A percentile compares a stretch with the other conserved stretches of the same genome.
These are phyloP conservation scores for Hyaloscypha bicolor DNA, from an alignment of 495 filamentous ascomycete species.

Conservation along the genomic window DNA sequence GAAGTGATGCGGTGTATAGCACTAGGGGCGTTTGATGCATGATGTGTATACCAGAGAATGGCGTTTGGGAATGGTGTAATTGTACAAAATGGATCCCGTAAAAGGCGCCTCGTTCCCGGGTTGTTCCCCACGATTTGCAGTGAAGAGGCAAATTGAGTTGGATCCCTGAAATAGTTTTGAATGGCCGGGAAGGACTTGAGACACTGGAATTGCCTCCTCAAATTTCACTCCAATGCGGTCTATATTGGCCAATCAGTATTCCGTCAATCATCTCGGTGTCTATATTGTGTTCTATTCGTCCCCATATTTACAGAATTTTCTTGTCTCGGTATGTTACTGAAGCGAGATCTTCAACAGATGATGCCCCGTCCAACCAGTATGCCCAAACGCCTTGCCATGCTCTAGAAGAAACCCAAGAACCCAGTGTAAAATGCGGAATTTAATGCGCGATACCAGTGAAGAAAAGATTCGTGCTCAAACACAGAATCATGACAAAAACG, in stretches of 20 bases:
- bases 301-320: slow-evolving; percentile 8
- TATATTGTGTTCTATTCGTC: slow-evolving; percentile 8
- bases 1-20: background rate
- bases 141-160: too few species aligned
- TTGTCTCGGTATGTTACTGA: background rate
- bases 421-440: background rate
- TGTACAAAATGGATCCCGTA: background rate
- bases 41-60: slow-evolving; percentile 3
- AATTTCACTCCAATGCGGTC: background rate
- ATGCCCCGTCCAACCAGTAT: background rate
- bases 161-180: too few species aligned
- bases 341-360: background rate
- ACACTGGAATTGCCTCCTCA: background rate
- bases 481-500: slow-evolving; percentile 83
- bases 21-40: slow-evolving; percentile 3
- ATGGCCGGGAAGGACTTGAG: background rate
- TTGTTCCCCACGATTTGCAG: too few species aligned
- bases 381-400: slow-evolving; percentile 18
- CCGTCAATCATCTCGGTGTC: background rate
- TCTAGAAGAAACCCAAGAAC: background rate
- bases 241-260: background rate
- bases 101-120: background rate
- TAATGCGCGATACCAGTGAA: slow-evolving; percentile 46
- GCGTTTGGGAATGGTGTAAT: slow-evolving; percentile 5
- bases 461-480: slow-evolving; percentile 80